Conservation (phyloP, 495 filamentous ascomycete genomes). For the Podospora didyma region DNA sequence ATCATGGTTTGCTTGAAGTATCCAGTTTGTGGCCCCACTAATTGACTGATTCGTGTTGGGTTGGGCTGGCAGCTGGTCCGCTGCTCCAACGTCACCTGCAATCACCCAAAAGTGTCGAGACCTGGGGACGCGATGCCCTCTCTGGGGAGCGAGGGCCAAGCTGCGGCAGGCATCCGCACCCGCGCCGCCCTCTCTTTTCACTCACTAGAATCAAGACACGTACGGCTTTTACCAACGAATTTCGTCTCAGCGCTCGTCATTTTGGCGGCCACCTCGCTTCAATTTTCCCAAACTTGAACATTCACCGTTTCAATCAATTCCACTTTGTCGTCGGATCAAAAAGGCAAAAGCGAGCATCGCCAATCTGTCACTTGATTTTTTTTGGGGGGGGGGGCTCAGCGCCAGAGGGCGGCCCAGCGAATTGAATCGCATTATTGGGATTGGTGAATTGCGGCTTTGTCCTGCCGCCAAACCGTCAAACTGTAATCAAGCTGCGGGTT, state of each 20-base stretch:
- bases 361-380: too few species aligned
- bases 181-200: background rate
- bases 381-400: constrained; percentile 5
- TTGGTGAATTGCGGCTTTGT: constrained; percentile 1
- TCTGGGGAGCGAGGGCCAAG: constrained; percentile 15
- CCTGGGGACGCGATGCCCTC: constrained; percentile 25
- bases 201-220: background rate
- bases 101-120: constrained; percentile 5
- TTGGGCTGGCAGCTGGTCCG: background rate
- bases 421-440: background rate
- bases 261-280: background rate
- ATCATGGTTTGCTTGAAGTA: too few species aligned
- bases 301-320: background rate
- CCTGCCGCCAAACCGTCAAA: background rate
- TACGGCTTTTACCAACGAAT: background rate
- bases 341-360: too few species aligned
- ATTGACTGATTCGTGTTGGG: background rate
- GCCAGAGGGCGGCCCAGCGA: constrained; percentile 3
- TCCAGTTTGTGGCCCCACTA: background rate
- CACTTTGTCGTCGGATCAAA: too few species aligned
- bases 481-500: background rate
- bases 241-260: too few species aligned
- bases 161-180: constrained; percentile 20
- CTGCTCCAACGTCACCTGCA: constrained; percentile 10
- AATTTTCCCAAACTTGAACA: background rate